Evolutionary conservation across 495 filamentous ascomycete species (phyloP).

Genomic region (Penicilliopsis zonata): DNA sequence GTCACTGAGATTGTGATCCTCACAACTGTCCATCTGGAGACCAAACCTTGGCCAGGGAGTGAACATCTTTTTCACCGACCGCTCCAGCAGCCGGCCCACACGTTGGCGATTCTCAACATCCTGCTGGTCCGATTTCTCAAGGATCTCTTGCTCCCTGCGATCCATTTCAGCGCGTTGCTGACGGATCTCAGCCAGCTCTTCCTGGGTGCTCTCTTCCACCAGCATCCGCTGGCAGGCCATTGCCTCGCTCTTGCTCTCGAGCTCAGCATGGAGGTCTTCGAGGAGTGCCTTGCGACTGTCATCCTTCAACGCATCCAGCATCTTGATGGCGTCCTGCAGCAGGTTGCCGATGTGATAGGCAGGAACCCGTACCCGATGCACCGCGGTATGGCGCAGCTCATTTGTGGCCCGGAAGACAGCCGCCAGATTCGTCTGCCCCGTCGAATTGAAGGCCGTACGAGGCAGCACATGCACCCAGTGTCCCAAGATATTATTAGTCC

Average conservation of each 20-base stretch:
- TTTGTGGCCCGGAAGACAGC: constrained; percentile 13
- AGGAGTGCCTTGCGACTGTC: constrained; percentile 14
- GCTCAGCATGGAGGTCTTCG: constrained; percentile 19
- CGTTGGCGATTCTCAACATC: too few relatives aligned
- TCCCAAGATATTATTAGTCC: constrained; percentile 14
- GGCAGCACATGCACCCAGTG: constrained; percentile 13
- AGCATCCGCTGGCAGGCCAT: constrained; percentile 26
- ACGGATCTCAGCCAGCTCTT: constrained; percentile 15
- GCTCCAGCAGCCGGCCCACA: too few relatives aligned
- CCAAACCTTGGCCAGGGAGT: too few relatives aligned
- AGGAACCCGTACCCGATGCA: constrained; percentile 18
- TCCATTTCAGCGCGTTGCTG: constrained; percentile 16
- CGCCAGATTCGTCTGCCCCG: constrained; percentile 1
- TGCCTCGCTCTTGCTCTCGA: constrained; percentile 18
- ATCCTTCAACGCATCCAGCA: constrained; percentile 18
- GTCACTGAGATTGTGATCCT: too few relatives aligned
- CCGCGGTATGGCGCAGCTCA: constrained; percentile 19
- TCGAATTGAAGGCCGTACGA: constrained; percentile 4
- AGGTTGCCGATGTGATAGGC: constrained; percentile 15
- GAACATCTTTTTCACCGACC: too few relatives aligned
- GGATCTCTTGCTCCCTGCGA: constrained; percentile 13
- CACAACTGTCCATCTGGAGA: too few relatives aligned
- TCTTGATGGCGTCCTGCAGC: constrained; percentile 12
- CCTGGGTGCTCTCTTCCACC: constrained; percentile 13
- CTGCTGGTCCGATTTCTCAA: too few relatives aligned